Evolutionary conservation across 768 basidiomycete genomes (phyloP).

Genomic region (Amanita thiersii): DNA sequence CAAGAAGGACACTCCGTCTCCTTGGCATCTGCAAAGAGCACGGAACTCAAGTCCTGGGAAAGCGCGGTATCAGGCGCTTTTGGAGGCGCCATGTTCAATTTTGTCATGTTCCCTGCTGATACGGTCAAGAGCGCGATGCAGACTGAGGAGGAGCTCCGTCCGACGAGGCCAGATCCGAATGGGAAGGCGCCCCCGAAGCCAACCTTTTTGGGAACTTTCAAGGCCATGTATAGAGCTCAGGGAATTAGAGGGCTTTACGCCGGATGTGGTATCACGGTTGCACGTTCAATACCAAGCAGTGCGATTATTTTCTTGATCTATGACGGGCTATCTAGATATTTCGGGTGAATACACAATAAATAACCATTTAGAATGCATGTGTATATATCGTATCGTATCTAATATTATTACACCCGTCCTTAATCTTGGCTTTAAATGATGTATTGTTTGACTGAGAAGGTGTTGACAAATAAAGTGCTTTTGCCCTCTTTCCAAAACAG

Average conservation of each 20-base stretch:
- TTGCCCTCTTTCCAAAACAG: conserved; percentile 4
- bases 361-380: neutral
- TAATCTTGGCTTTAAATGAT: neutral
- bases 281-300: conserved; percentile 75
- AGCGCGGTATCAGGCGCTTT: conserved; percentile 72
- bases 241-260: conserved; percentile 79
- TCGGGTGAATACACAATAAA: conserved; percentile 18
- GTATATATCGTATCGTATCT: neutral
- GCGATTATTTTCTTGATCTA: conserved; percentile 89
- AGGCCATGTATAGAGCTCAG: conserved; percentile 63
- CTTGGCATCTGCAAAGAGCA: conserved; percentile 12
- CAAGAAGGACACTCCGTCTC: conserved; percentile 11
- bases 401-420: neutral
- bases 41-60: conserved; percentile 54
- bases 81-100: conserved; percentile 73
- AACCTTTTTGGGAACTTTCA: conserved; percentile 51
- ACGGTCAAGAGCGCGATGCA: conserved; percentile 88
- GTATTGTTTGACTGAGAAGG: conserved; percentile 11
- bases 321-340: conserved; percentile 50
- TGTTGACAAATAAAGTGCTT: conserved; percentile 12
- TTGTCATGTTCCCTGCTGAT: conserved; percentile 85
- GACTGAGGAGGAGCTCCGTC: conserved; percentile 76
- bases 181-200: conserved; percentile 20
- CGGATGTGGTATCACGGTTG: conserved; percentile 84
- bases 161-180: conserved; percentile 14